Evolutionary conservation across 257 asterid genomes (phyloP), one percentile per base, ranked within the genome.

Genomic region (Solanum pinnatisectum): DNA sequence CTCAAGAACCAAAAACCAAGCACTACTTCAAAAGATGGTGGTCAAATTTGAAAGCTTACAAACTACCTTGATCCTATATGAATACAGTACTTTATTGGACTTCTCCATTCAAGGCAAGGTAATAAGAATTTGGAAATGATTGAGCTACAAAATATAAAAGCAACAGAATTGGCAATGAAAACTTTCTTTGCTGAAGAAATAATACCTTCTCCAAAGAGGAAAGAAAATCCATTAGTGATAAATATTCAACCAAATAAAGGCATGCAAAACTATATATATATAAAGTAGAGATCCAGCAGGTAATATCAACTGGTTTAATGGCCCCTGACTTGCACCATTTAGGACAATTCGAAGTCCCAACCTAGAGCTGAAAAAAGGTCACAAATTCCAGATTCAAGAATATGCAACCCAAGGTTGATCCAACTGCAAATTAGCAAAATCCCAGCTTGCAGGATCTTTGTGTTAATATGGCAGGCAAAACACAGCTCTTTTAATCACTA

Each of bases 281-380:
- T 3, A 87, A 56, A 35, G 90, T 65, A 90, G 89, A 12, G 91
- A 92, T 79, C 87, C 90, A 10, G 92, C 92, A 49, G 90, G 92
- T 35, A 92, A 87, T 15, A 86, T 42, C 67, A 92, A 90, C 39
- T 0, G 92, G 90, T 30, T 1, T 35, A 37, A 89, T 67, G 14
- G 93, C 92, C 0, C 90, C 93, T 63, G 70, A 87, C 6, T 90
- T 67, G 70, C 90, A 84, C 89, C 93, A 91, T 10, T 90, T 89
- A 90, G 92, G 86, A 32, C 93, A 93, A 25, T n/a, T 92, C 88
- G 90, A 44, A 20, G 5, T 68, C 9, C 92, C 94, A 73, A 92
- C 65, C 91, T 91, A 90, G 3, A 91, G 90, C 90, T 92, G 92
- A 87, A 93, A 93, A 92, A 89, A 83, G 11, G 90, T 90, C 89